These are phyloP conservation scores for maize (Zea mays) DNA, from an alignment of 176 grass and related monocot species.

Conservation along the genomic window DNA sequence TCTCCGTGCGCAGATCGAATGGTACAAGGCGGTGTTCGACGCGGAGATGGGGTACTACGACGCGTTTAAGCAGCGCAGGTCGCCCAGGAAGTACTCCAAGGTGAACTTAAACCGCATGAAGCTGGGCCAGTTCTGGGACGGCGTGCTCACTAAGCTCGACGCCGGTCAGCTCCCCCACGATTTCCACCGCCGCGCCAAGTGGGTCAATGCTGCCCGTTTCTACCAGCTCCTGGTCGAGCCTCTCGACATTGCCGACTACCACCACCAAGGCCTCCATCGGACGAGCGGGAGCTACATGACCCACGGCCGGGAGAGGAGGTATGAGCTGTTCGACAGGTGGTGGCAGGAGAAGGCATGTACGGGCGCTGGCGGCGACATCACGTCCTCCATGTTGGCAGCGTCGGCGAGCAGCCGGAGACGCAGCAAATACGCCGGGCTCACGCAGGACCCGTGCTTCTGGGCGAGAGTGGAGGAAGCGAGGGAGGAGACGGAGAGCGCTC, in stretches of 20 bases:
- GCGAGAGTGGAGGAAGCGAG: conserved; percentile 77
- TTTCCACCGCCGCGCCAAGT: conserved; percentile 81
- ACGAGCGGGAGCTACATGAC: conserved; percentile 65
- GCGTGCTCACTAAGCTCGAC: conserved; percentile 77
- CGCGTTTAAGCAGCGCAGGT: conserved; percentile 68
- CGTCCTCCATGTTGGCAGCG: not conserved
- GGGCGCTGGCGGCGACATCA: not conserved
- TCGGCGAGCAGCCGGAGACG: conserved; percentile 27
- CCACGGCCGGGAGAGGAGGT: conserved; percentile 75
- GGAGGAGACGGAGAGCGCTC: conserved; percentile 47
- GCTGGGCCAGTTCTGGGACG: conserved; percentile 82
- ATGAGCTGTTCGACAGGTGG: conserved; percentile 91
- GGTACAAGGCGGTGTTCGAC: conserved; percentile 86
- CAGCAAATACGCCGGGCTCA: conserved; percentile 87
- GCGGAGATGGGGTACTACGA: conserved; percentile 83
- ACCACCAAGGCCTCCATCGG: conserved; percentile 57
- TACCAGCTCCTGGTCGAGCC: conserved; percentile 96
- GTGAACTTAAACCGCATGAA: conserved; percentile 68
- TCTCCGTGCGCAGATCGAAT: conserved; percentile 77
- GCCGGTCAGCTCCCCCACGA: conserved; percentile 74
- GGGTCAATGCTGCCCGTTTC: conserved; percentile 89
- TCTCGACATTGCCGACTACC: conserved; percentile 84
- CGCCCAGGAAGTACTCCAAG: conserved; percentile 47
- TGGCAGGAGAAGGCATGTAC: conserved; percentile 50
- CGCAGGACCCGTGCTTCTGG: conserved; percentile 97